phyloP scores from a whole-genome alignment of 495 filamentous ascomycete species.

The Aspergillus sclerotiicarbonarius region DNA sequence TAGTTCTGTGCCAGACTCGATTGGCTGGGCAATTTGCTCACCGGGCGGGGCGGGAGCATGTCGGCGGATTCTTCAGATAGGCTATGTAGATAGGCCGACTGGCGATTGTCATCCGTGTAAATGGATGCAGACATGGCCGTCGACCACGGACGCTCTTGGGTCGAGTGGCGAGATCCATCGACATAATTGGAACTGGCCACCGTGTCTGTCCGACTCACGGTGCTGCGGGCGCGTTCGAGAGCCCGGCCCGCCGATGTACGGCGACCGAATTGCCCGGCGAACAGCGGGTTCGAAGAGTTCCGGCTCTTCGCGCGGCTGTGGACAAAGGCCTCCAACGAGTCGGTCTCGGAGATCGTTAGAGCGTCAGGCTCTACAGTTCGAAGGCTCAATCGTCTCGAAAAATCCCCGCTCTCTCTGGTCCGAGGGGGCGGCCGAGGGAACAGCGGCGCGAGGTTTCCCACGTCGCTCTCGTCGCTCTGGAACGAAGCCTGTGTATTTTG shows the following conservation, averaged over 20 bases:
- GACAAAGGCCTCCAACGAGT: conserved; percentile 46
- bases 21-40: conserved; percentile 31
- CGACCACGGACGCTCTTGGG: conserved; percentile 38
- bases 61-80: conserved; percentile 28
- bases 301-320: conserved; percentile 44
- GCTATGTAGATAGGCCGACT: conserved; percentile 23
- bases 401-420: conserved; percentile 32
- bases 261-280: conserved; percentile 39
- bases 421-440: conserved; percentile 41
- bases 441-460: conserved; percentile 36
- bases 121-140: conserved; percentile 39
- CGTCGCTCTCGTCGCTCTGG: conserved; percentile 38
- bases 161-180: conserved; percentile 36
- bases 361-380: conserved; percentile 36
- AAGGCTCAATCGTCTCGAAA: conserved; percentile 34
- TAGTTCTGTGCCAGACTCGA: conserved; percentile 44
- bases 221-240: conserved; percentile 37
- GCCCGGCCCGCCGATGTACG: conserved; percentile 35
- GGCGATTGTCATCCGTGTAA: conserved; percentile 40
- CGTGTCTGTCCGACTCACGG: conserved; percentile 40
- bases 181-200: conserved; percentile 34
- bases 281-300: conserved; percentile 45
- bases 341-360: conserved; percentile 38
- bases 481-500: conserved; percentile 41
- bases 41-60: conserved; percentile 17